Evolutionary conservation across 768 basidiomycete genomes (phyloP), one percentile per base, ranked within the genome.

Genomic region (Leccinum subtestaceum): DNA sequence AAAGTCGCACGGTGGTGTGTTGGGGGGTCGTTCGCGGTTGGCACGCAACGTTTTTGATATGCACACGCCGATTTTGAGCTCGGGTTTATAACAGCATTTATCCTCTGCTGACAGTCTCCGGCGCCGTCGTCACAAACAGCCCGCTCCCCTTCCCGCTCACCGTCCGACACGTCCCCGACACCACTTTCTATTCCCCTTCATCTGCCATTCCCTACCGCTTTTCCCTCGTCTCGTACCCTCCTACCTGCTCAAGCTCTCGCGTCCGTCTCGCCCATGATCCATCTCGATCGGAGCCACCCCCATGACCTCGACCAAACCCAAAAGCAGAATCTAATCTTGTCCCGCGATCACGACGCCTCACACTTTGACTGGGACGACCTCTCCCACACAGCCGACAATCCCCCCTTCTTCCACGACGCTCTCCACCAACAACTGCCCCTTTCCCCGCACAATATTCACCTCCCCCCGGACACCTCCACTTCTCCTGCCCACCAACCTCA

Each of bases 251-350:
- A 0, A 19, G 21, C 53, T 12, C 52, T 49, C 50, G 21, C 46
- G 34, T 32, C 56, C 54, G 45, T 36, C 52, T 13, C 23, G 61
- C 56, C 68, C 67, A 82, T 82, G 81, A 80, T 82, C 74, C 78
- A 80, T 74, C 75, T 82, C 75, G 81, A 82, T 81, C 80, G 74
- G 65, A 78, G 78, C 73, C 77, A 74, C 74, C 77, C 74, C 68
- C 74, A 75, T 65, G 70, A 76, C 64, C 73, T 72, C 57, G 68
- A 69, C 68, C 75, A 70, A 62, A 62, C 68, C 69, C 70, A 72
- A 74, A 74, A 76, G 66, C 67, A 74, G 73, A 70, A 77, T 75
- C 74, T 76, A 68, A 76, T 77, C 73, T 76, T 76, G 66, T 70
- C 73, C 66, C 68, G 67, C 65, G 71, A 72, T 67, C 71, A 68